Conservation (phyloP, 73 alveolate species). For the Uronychia setigera region DNA sequence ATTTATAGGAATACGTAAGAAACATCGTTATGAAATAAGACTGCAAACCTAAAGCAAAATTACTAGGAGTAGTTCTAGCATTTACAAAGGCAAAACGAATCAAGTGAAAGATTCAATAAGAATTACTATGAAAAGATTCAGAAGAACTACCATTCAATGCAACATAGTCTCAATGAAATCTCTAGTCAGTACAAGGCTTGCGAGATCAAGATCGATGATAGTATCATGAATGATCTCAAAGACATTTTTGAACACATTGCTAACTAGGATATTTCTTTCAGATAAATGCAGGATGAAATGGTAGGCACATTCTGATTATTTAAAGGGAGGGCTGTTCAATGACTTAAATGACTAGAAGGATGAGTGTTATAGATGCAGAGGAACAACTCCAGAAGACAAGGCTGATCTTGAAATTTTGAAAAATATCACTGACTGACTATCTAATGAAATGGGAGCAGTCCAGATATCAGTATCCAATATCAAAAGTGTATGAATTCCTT, state of each 20-base stretch:
- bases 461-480: not conserved
- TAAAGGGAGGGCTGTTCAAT: not conserved
- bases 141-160: not conserved
- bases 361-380: not conserved
- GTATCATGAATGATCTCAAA: not conserved
- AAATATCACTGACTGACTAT: not conserved
- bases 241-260: not conserved
- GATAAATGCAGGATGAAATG: not conserved
- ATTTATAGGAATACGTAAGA: not conserved
- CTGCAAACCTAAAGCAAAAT: not conserved
- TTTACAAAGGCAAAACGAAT: not conserved
- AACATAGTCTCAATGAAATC: not conserved
- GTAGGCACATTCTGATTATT: not conserved
- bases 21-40: not conserved
- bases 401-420: not conserved
- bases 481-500: not conserved
- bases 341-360: not conserved
- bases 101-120: not conserved
- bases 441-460: not conserved
- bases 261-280: not conserved
- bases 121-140: not conserved
- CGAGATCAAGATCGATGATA: not conserved
- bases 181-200: not conserved
- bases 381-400: not conserved
- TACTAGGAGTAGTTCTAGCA: not conserved